These are phyloP conservation scores for Amanita thiersii DNA, from an alignment of 768 basidiomycete species.

Conservation along the genomic window DNA sequence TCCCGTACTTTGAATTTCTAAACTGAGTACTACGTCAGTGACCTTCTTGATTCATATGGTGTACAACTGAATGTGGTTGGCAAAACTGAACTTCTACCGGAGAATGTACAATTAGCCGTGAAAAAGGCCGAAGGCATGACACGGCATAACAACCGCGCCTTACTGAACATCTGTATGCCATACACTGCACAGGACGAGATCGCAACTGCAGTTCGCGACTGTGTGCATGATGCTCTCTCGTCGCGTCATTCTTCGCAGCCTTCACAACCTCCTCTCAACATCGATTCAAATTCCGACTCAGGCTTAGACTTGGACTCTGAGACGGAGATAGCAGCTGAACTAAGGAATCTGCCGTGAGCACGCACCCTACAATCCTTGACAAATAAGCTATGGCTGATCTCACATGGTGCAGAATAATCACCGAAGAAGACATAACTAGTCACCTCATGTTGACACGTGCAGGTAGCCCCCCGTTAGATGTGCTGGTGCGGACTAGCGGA, in stretches of 20 bases:
- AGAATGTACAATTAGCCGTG: slow-evolving; percentile 61
- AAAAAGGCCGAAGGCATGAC: slow-evolving; percentile 73
- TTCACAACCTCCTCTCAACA: neutral
- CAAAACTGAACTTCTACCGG: slow-evolving; percentile 64
- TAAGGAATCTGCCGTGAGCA: too few relatives aligned
- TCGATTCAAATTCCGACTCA: slow-evolving; percentile 1
- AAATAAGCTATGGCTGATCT: too few relatives aligned
- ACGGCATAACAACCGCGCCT: slow-evolving; percentile 57
- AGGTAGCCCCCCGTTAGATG: slow-evolving; percentile 76
- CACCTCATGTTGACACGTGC: slow-evolving; percentile 58
- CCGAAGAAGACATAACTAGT: slow-evolving; percentile 58
- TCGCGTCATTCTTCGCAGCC: neutral
- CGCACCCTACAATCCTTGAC: too few relatives aligned
- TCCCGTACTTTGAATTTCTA: neutral
- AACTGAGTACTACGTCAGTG: slow-evolving; percentile 32
- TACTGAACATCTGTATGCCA: slow-evolving; percentile 89
- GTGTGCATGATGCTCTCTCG: slow-evolving; percentile 33
- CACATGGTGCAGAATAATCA: slow-evolving; percentile 28
- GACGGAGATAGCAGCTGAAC: too few relatives aligned
- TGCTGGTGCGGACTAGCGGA: slow-evolving; percentile 87
- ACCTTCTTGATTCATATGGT: slow-evolving; percentile 73
- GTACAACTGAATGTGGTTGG: slow-evolving; percentile 84
- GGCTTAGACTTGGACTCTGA: neutral
- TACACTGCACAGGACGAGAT: slow-evolving; percentile 93
- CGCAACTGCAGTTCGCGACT: slow-evolving; percentile 60